Evolutionary conservation across 371 early-diverging fungal genomes (phyloP).

Genomic region (Smittium culicis): DNA sequence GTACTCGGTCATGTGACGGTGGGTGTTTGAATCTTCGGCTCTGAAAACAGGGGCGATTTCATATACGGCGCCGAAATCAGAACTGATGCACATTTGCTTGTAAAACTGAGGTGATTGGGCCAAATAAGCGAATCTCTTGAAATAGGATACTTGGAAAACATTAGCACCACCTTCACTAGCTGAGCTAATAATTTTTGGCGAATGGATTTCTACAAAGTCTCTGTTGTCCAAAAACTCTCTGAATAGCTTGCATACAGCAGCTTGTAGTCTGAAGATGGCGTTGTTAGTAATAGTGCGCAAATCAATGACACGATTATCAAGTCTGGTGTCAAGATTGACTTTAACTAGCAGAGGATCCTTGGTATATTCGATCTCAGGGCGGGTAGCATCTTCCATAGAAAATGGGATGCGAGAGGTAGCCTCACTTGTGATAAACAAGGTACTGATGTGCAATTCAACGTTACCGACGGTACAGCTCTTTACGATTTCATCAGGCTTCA

Average conservation of each 20-base stretch:
- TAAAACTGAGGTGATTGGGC: constrained; percentile 99
- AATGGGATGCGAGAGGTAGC: constrained; percentile 81
- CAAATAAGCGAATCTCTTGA: constrained; percentile 88
- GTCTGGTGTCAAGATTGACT: constrained; percentile 85
- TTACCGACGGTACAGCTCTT: constrained; percentile 84
- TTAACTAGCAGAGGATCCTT: constrained; percentile 50
- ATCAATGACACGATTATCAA: constrained; percentile 95
- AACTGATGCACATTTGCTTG: constrained; percentile 99
- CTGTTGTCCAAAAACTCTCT: constrained; percentile 76
- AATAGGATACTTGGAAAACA: constrained; percentile 96
- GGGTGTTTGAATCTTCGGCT: constrained; percentile 98
- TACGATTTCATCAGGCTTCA: constrained; percentile 66
- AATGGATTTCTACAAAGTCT: constrained; percentile 95
- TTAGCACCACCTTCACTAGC: constrained; percentile 99
- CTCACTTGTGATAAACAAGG: constrained; percentile 63
- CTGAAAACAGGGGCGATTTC: constrained; percentile 99
- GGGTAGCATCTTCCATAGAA: constrained; percentile 87
- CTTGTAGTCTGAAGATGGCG: constrained; percentile 95
- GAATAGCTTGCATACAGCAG: constrained; percentile 87
- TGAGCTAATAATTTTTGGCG: constrained; percentile 94
- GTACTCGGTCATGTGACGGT: constrained; percentile 99
- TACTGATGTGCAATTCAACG: constrained; percentile 68
- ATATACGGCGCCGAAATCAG: constrained; percentile 96
- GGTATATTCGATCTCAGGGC: constrained; percentile 69
- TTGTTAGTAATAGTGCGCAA: constrained; percentile 95